These are phyloP conservation scores for Arthrobotrys sinensis DNA, from an alignment of 2,329 filamentous ascomycete genomes.

Conservation along the genomic window DNA sequence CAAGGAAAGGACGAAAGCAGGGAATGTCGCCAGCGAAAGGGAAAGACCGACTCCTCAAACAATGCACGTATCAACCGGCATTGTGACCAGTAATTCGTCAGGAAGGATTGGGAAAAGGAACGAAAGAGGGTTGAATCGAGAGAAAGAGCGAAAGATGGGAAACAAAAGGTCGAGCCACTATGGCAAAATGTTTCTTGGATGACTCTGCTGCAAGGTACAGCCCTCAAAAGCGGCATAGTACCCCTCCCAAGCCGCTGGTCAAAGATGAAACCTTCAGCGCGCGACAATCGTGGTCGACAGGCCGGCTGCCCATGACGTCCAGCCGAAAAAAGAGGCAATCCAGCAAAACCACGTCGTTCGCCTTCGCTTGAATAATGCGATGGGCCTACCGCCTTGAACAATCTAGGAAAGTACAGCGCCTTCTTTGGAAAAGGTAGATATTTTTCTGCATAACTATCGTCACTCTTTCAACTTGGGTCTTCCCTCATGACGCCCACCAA, in stretches of 20 bases:
- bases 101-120: conserved; percentile 3
- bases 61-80: conserved; percentile 41
- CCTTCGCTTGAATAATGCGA: not conserved
- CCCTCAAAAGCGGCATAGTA: conserved; percentile 20
- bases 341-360: conserved; percentile 16
- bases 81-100: conserved; percentile 46
- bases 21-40: conserved; percentile 41
- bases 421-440: conserved; percentile 11
- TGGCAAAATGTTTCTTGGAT: conserved; percentile 17
- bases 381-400: conserved; percentile 14
- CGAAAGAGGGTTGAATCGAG: conserved; percentile 13
- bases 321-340: conserved; percentile 22
- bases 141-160: conserved; percentile 24
- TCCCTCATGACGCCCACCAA: conserved; percentile 31
- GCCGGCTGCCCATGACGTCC: conserved; percentile 12
- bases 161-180: conserved; percentile 13
- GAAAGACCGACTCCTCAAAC: conserved; percentile 37
- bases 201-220: conserved; percentile 29
- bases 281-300: conserved; percentile 52
- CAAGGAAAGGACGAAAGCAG: conserved; percentile 15
- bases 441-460: conserved; percentile 8
- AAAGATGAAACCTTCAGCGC: conserved; percentile 59
- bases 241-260: conserved; percentile 47
- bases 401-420: not conserved
- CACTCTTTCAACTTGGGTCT: not conserved